A percentile compares a stretch with the other conserved stretches of the same genome.
phyloP scores from a whole-genome alignment of 2,329 filamentous ascomycete genomes.

The Neocucurbitaria cava region DNA sequence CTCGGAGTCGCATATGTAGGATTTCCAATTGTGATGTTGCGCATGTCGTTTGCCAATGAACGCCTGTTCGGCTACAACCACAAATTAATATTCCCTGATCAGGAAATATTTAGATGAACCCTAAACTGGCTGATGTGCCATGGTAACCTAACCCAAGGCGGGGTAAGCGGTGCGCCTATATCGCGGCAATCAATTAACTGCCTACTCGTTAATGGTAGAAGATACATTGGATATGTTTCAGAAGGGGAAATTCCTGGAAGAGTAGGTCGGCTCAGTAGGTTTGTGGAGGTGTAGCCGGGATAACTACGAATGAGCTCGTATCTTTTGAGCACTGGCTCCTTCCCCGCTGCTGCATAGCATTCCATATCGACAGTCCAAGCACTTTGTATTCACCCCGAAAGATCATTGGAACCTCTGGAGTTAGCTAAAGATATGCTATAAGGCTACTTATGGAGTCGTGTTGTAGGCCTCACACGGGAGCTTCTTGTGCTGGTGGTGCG shows the following conservation, averaged over 20 bases:
- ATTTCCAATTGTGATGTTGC: constrained; percentile 1
- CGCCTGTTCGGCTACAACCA: background rate
- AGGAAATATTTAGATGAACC: constrained; percentile 9
- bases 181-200: background rate
- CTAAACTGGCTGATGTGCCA: constrained; percentile 12
- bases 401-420: no score
- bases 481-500: no score
- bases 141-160: background rate
- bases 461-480: no score
- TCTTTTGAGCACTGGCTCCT: no score
- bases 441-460: no score
- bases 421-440: no score
- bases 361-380: no score
- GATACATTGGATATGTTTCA: constrained; percentile 7
- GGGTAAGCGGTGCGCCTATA: background rate
- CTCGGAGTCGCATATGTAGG: background rate
- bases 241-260: background rate
- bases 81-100: constrained; percentile 7
- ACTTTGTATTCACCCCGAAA: no score
- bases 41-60: constrained; percentile 4
- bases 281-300: no score
- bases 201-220: constrained; percentile 4
- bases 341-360: no score
- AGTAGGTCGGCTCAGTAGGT: background rate
- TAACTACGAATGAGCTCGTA: no score